Conservation (phyloP, 306 rosid genomes). For the Cicer cuneatum region DNA sequence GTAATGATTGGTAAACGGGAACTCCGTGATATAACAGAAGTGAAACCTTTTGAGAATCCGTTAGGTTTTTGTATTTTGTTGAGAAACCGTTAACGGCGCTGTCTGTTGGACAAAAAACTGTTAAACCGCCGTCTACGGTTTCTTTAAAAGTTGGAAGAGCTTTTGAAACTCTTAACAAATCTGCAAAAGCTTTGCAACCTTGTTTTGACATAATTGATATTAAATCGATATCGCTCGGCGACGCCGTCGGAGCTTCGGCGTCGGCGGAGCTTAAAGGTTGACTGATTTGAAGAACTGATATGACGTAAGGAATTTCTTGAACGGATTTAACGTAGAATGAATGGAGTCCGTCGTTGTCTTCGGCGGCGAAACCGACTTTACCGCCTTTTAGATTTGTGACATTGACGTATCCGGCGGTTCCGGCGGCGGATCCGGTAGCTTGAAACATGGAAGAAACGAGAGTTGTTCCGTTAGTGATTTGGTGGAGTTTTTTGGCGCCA, state of each 20-base stretch:
- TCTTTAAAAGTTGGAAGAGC: constrained; percentile 63
- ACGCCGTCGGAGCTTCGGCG: constrained; percentile 86
- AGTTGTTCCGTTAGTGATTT: constrained; percentile 72
- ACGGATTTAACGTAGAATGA: constrained; percentile 74
- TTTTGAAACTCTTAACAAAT: constrained; percentile 58
- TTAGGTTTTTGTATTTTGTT: constrained; percentile 76
- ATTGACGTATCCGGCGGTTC: constrained; percentile 87
- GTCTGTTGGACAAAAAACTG: constrained; percentile 92
- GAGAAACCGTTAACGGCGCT: constrained; percentile 56
- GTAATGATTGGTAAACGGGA: constrained; percentile 76
- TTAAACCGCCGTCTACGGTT: constrained; percentile 75
- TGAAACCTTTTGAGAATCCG: constrained; percentile 62
- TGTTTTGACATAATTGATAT: constrained; percentile 72
- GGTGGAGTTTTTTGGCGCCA: constrained; percentile 89
- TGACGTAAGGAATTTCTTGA: constrained; percentile 67
- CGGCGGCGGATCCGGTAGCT: constrained; percentile 76
- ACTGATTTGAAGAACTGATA: constrained; percentile 81
- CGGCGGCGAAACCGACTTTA: constrained; percentile 76
- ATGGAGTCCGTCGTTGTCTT: constrained; percentile 68
- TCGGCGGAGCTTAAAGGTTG: constrained; percentile 77
- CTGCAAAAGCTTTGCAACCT: constrained; percentile 87
- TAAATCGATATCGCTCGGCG: constrained; percentile 65
- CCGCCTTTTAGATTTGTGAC: constrained; percentile 82
- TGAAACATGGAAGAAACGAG: constrained; percentile 76
- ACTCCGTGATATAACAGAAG: constrained; percentile 72